phyloP scores from a whole-genome alignment of 148 eudicot species.

The Limonium bicolor region DNA sequence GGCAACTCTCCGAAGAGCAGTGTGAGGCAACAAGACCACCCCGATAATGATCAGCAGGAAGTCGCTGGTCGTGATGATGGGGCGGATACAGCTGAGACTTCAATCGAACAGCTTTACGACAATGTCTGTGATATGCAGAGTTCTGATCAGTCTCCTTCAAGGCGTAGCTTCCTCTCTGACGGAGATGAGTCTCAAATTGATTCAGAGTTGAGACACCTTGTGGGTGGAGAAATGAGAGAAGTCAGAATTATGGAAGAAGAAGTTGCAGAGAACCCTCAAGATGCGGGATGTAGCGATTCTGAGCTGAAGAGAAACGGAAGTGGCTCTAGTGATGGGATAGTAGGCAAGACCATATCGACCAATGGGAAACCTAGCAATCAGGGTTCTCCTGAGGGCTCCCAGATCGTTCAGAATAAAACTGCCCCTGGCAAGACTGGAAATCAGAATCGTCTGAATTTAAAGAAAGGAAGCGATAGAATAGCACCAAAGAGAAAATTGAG shows the following conservation, averaged over 20 bases:
- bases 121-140: constrained; percentile 99
- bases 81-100: constrained; percentile 38
- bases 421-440: constrained; percentile 22
- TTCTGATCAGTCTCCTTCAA: constrained; percentile 92
- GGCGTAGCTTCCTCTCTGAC: constrained; percentile 71
- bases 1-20: constrained; percentile 31
- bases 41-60: constrained; percentile 19
- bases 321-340: constrained; percentile 12
- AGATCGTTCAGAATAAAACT: no score
- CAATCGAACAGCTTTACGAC: constrained; percentile 88
- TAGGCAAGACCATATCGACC: constrained; percentile 10
- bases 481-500: constrained; percentile 24
- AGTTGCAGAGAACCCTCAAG: constrained; percentile 26
- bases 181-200: constrained; percentile 81
- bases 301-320: constrained; percentile 29
- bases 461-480: constrained; percentile 18
- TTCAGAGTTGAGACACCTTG: constrained; percentile 83
- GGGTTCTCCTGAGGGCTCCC: constrained; percentile 33
- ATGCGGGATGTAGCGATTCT: constrained; percentile 21
- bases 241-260: constrained; percentile 81
- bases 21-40: constrained; percentile 37
- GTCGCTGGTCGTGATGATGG: constrained; percentile 19
- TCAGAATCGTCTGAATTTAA: constrained; percentile 19
- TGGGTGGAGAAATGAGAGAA: constrained; percentile 87
- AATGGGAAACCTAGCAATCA: constrained; percentile 3